Percentiles rank a stretch among this genome's conserved stretches.
These are phyloP conservation scores for Boletus mariae DNA, from an alignment of 1,284 basidiomycete species.

Conservation along the genomic window DNA sequence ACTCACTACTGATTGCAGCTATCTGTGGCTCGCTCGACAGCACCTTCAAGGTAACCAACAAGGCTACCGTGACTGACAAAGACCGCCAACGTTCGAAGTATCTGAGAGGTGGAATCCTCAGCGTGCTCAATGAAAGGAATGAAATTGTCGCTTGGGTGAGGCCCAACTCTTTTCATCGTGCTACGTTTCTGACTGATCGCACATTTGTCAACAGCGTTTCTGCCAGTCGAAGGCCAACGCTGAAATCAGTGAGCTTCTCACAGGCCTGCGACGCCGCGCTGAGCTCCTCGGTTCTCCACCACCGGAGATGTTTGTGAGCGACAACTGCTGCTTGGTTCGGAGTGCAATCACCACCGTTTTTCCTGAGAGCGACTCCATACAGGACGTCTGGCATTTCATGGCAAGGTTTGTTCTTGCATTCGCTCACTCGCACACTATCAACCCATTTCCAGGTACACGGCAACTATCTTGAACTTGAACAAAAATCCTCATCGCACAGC, in stretches of 20 bases:
- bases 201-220: not conserved
- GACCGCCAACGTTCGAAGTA: not conserved
- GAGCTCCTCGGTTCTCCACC: not conserved
- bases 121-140: conserved; percentile 1
- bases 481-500: not conserved
- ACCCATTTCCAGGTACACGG: not conserved
- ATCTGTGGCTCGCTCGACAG: not conserved
- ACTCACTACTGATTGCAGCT: too few species aligned
- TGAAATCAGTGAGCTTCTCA: not conserved
- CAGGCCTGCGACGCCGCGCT: not conserved
- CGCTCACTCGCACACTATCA: too few species aligned
- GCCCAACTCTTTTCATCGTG: too few species aligned
- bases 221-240: not conserved
- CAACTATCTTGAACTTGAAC: not conserved
- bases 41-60: not conserved
- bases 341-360: too few species aligned
- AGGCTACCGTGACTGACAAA: not conserved
- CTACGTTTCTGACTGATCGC: too few species aligned
- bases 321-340: conserved; percentile 1
- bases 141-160: conserved; percentile 6
- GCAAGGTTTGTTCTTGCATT: not conserved
- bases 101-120: conserved; percentile 1
- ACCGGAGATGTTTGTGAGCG: not conserved
- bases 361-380: too few species aligned
- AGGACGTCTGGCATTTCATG: conserved; percentile 5